A percentile compares a stretch with the other conserved stretches of the same genome.
These are phyloP conservation scores for Gossypium aridum DNA, from an alignment of 441 rosid genomes.

Conservation along the genomic window DNA sequence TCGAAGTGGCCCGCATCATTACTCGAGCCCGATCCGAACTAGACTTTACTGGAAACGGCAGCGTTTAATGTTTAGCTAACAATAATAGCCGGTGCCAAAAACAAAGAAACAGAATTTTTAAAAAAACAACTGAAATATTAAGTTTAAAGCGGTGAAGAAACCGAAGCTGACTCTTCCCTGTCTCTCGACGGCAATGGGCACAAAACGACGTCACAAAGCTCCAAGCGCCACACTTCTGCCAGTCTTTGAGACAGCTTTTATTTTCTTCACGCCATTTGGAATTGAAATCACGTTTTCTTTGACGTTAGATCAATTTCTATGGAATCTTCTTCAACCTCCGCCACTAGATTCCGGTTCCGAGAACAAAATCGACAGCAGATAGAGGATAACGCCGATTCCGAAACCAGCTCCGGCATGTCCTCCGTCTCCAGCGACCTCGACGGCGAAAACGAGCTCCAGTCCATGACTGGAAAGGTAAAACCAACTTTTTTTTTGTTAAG, in stretches of 20 bases:
- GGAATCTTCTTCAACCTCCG: conserved; percentile 32
- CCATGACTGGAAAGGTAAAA: conserved; percentile 55
- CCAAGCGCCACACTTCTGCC: conserved; percentile 14
- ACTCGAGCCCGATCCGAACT: no score
- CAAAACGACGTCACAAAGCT: conserved; percentile 27
- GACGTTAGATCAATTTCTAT: conserved; percentile 18
- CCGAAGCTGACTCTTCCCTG: conserved; percentile 20
- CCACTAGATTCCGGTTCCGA: conserved; percentile 42
- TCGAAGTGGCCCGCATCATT: no score
- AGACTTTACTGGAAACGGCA: background rate
- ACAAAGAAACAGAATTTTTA: background rate
- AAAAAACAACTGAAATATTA: background rate
- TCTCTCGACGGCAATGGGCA: conserved; percentile 19
- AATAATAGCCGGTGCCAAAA: conserved; percentile 1
- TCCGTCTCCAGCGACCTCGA: conserved; percentile 28
- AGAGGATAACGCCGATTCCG: conserved; percentile 26
- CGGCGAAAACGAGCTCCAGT: conserved; percentile 37
- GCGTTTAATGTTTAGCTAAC: background rate
- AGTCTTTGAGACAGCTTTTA: conserved; percentile 1
- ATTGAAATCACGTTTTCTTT: conserved; percentile 2
- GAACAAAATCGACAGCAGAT: conserved; percentile 39
- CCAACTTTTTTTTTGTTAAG: background rate
- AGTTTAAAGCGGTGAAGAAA: conserved; percentile 20
- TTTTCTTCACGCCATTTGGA: background rate
- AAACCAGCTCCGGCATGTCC: conserved; percentile 29